Evolutionary conservation across 768 basidiomycete species (phyloP), one percentile per base, ranked within the genome.

Genomic region (Tylopilus felleus): DNA sequence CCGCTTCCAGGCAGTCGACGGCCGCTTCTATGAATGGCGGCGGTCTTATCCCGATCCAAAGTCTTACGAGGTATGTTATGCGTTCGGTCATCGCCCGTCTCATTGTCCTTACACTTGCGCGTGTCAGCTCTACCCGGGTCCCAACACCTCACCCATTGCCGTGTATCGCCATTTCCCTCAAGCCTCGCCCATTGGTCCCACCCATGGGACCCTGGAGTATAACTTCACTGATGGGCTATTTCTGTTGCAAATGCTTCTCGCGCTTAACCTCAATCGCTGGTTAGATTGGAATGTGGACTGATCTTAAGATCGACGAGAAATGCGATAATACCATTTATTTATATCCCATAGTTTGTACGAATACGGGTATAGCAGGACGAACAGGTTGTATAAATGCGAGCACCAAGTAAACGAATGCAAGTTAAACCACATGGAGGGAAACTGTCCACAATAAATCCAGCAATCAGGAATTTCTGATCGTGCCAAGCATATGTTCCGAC

Each of bases 211-310:
- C 54, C 64, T 90, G 51, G 77, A 80, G 52, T 89, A 87, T 70
- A 78, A 72, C 46, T 89, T 90, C 69, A 76, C 74, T 41, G 75
- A 85, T 46, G 81, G 81, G 55, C 63, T 72, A 33, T 80, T 89
- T 50, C 69, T 90, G 58, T 75, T 85, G 19, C 80, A 88, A 63
- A 77, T 79, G 5, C 71, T 89, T 53, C 71, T 90, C 38, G 77
- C 89, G 8, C 74, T 90, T 49, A 84, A 79, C 65, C 72, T 90
- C 58, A 88, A 88, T 69, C 78, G 88, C 54, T 90, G 86, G 86
- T 70, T 89, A 65, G 88, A 89, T 71, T 71, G 75, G 66, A 75
- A 78, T 60, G 64, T 66, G 75, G 67, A 75, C 73, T 63, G 38
- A 59, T 52, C 49, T n/a, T 43, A 35, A 48, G 56, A 63, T 60